Conservation (phyloP, 176 grass and related monocot genomes). For the Lolium multiflorum region DNA sequence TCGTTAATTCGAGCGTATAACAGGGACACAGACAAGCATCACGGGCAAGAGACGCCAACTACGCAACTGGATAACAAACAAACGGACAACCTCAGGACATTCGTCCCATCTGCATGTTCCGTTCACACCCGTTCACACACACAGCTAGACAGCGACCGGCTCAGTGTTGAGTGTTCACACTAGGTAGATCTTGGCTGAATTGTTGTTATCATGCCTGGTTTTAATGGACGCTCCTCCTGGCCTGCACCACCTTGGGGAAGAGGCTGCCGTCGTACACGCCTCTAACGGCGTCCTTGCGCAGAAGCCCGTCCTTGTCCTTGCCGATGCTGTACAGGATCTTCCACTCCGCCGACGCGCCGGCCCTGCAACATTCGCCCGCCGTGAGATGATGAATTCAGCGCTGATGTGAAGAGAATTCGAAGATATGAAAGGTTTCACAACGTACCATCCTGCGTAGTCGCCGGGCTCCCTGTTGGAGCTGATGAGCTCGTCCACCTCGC, state of each 20-base stretch:
- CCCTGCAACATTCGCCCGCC: conserved; percentile 32
- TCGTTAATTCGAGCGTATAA: background rate
- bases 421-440: background rate
- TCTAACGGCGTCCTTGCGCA: conserved; percentile 59
- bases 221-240: background rate
- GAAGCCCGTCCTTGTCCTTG: conserved; percentile 86
- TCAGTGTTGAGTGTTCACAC: background rate
- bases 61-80: background rate
- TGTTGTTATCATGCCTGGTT: conserved; percentile 18
- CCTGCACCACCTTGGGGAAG: conserved; percentile 61
- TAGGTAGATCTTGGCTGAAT: background rate
- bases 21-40: background rate
- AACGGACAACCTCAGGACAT: background rate
- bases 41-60: conserved; percentile 14
- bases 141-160: background rate
- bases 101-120: conserved; percentile 41
- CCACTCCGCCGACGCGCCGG: conserved; percentile 62
- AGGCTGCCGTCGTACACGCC: conserved; percentile 74
- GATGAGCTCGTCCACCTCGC: conserved; percentile 68
- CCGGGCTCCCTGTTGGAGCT: conserved; percentile 52
- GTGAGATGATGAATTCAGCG: background rate
- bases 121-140: conserved; percentile 37
- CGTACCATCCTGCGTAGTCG: conserved; percentile 65
- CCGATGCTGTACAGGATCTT: conserved; percentile 54
- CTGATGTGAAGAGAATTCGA: background rate